Evolutionary conservation across 192 early-diverging fungal genomes (phyloP).

Genomic region (Coemansia sp.): DNA sequence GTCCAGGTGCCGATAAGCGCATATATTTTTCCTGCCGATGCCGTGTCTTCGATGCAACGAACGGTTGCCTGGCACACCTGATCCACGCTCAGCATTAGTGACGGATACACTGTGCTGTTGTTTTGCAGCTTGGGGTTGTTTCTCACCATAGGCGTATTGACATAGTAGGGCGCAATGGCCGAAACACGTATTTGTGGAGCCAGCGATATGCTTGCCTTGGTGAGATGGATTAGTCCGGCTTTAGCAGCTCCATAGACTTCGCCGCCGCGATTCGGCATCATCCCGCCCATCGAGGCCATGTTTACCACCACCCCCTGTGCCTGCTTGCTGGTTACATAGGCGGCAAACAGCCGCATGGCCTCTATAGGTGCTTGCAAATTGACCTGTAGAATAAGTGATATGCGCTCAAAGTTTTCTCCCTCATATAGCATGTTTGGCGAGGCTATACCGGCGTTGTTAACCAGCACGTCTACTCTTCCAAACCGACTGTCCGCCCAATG

Average conservation of each 20-base stretch:
- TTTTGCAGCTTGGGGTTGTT: slow-evolving; percentile 45
- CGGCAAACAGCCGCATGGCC: slow-evolving; percentile 25
- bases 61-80: slow-evolving; percentile 28
- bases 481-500: slow-evolving; percentile 16
- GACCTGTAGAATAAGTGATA: slow-evolving; percentile 19
- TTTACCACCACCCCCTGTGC: slow-evolving; percentile 26
- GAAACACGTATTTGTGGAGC: slow-evolving; percentile 30
- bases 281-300: slow-evolving; percentile 45
- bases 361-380: slow-evolving; percentile 46
- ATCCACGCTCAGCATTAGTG: slow-evolving; percentile 35
- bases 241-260: slow-evolving; percentile 49
- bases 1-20: slow-evolving; percentile 33
- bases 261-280: slow-evolving; percentile 36
- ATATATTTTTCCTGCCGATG: slow-evolving; percentile 20
- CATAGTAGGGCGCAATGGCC: slow-evolving; percentile 45
- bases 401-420: slow-evolving; percentile 26
- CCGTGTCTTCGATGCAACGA: slow-evolving; percentile 13
- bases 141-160: slow-evolving; percentile 43
- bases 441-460: slow-evolving; percentile 42
- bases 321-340: slow-evolving; percentile 2
- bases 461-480: slow-evolving; percentile 27
- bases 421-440: slow-evolving; percentile 30
- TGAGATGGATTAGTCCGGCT: slow-evolving; percentile 37
- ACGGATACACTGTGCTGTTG: slow-evolving; percentile 30
- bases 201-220: slow-evolving; percentile 26